Evolutionary conservation across 2,329 filamentous ascomycete genomes (phyloP), one percentile per base, ranked within the genome.

Genomic region (Ophiostoma perfectum): DNA sequence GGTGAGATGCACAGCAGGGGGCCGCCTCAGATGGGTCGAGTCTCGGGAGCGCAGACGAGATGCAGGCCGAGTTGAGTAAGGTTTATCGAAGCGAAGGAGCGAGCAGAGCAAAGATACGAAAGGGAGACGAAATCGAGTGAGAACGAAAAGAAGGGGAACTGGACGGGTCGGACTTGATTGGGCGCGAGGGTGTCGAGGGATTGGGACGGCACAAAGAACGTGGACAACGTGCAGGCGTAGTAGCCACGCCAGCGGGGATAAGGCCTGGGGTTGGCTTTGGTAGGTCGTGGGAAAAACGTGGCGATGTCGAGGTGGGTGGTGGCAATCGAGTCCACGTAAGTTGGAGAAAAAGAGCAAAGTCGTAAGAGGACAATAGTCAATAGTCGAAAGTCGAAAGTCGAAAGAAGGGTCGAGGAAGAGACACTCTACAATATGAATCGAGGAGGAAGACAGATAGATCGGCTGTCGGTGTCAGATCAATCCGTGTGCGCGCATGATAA

Each of bases 11-110:
- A 68, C 64, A 66, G 64, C 66, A 64, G 64, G 67, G 67, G 67
- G 67, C 67, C 52, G 67, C 47, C 49, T 65, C 67, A 65, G 27
- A 68, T 68, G 64, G 67, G 42, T 68, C 67, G 44, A 68, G 67
- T 63, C 52, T 68, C 64, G 64, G 67, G 38, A 55, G 64, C 27
- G 58, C 63, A 60, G 55, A 60, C 55, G 55, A 60, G 55, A 27
- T 60, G 55, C 55, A 60, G 55, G 55, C 12, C 6, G 55, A 39
- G 27, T 14, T 38, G 55, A 38, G 27, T 16, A 9, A 60, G 55
- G 27, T 39, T 18, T 60, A 27, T 44, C 42, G 42, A 44, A 27
- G 27, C 27, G 27, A 27, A 55, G 49, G 27, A 18, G 49, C 27
- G 49, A 27, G 49, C 49, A 18, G 27, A 9, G 49, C 18, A n/a